These are phyloP conservation scores for Blakeslea trispora DNA, from an alignment of 371 early-diverging fungal genomes.

Conservation along the genomic window DNA sequence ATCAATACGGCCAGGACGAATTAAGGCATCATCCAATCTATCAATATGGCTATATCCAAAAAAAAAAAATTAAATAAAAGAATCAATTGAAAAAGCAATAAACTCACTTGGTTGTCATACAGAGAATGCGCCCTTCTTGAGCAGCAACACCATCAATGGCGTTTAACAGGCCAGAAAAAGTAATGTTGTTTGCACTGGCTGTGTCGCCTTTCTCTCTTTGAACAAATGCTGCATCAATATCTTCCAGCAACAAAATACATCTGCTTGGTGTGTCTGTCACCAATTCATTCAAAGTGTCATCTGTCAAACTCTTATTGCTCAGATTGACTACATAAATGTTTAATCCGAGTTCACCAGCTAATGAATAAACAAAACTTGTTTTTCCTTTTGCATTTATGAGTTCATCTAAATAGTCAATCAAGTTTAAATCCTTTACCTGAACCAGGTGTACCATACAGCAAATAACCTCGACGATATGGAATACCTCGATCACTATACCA, in stretches of 20 bases:
- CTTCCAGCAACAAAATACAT: slow-evolving; percentile 93
- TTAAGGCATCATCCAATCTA: slow-evolving; percentile 92
- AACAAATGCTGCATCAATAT: slow-evolving; percentile 97
- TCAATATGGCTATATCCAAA: slow-evolving; percentile 77
- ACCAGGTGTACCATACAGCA: slow-evolving; percentile 71
- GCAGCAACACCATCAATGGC: slow-evolving; percentile 87
- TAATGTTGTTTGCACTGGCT: slow-evolving; percentile 40
- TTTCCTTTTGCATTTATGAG: too few relatives aligned
- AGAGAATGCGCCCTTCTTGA: slow-evolving; percentile 73
- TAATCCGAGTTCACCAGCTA: slow-evolving; percentile 91
- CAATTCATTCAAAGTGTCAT: slow-evolving; percentile 86
- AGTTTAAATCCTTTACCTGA: slow-evolving; percentile 59
- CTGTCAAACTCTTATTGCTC: slow-evolving; percentile 86
- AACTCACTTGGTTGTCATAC: slow-evolving; percentile 83
- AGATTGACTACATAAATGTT: slow-evolving; percentile 94
- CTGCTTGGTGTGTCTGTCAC: slow-evolving; percentile 90
- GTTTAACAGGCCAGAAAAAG: slow-evolving; percentile 72
- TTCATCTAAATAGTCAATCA: neutral
- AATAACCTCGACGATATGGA: slow-evolving; percentile 88
- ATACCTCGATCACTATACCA: slow-evolving; percentile 93
- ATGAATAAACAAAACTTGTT: slow-evolving; percentile 92
- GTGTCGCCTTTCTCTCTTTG: slow-evolving; percentile 46
- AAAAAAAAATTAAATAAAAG: slow-evolving; percentile 18
- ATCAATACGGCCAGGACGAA: slow-evolving; percentile 97
- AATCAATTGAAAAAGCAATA: slow-evolving; percentile 15